These are phyloP conservation scores for Pythium periplocum DNA, from an alignment of 352 stramenopile species.

Conservation along the genomic window DNA sequence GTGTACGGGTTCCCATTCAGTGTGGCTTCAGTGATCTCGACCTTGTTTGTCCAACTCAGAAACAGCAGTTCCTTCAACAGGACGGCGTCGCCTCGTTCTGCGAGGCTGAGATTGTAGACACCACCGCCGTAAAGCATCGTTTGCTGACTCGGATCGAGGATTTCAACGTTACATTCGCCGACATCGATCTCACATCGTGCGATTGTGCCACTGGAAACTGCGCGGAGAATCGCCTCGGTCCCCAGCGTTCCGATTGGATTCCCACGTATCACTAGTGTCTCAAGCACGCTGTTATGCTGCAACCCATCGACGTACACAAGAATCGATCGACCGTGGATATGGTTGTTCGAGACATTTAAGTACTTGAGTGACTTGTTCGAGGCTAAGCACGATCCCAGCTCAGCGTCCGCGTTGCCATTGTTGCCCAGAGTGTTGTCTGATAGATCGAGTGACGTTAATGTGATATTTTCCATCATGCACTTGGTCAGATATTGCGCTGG, in stretches of 20 bases:
- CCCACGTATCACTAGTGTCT: constrained; percentile 47
- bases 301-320: constrained; percentile 59
- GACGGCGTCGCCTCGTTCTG: constrained; percentile 42
- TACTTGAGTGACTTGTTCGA: constrained; percentile 57
- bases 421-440: constrained; percentile 72
- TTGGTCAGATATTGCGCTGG: constrained; percentile 52
- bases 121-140: constrained; percentile 39
- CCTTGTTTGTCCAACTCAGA: constrained; percentile 51
- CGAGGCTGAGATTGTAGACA: constrained; percentile 45
- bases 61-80: constrained; percentile 51
- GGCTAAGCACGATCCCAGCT: constrained; percentile 53
- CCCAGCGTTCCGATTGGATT: constrained; percentile 66
- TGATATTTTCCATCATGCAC: constrained; percentile 72
- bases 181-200: constrained; percentile 57
- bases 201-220: constrained; percentile 38
- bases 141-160: constrained; percentile 42
- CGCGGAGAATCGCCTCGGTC: constrained; percentile 50
- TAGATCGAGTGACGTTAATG: constrained; percentile 55
- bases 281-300: constrained; percentile 47
- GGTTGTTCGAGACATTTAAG: constrained; percentile 66
- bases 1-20: constrained; percentile 40
- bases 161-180: constrained; percentile 60
- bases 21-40: constrained; percentile 41
- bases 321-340: constrained; percentile 52
- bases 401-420: constrained; percentile 53